Percentiles rank a stretch among this genome's conserved stretches.
Conservation (phyloP, 805 yeast genomes). For the Sugiyamaella floridensis region DNA sequence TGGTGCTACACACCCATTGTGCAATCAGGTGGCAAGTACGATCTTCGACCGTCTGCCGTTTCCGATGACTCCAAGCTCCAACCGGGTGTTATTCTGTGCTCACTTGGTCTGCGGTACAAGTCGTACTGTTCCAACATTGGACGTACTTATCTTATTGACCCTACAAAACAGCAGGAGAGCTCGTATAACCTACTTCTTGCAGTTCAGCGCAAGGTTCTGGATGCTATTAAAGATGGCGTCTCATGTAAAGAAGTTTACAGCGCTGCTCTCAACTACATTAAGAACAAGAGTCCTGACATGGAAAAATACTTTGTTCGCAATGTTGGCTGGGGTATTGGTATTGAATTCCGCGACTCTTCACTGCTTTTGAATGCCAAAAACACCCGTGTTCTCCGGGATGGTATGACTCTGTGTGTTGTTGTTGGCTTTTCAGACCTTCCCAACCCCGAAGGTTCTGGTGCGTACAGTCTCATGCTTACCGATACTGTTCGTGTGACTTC, state of each 20-base stretch:
- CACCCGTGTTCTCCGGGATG: slow-evolving; percentile 59
- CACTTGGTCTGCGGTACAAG: slow-evolving; percentile 80
- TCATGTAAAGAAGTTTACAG: slow-evolving; percentile 61
- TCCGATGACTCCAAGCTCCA: slow-evolving; percentile 60
- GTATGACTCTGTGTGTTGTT: slow-evolving; percentile 67
- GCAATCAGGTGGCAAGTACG: slow-evolving; percentile 82
- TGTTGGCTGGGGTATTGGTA: slow-evolving; percentile 82
- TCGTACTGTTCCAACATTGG: slow-evolving; percentile 84
- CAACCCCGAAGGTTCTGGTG: slow-evolving; percentile 39
- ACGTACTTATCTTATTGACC: slow-evolving; percentile 85
- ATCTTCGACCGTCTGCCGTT: slow-evolving; percentile 75
- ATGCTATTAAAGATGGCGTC: slow-evolving; percentile 58
- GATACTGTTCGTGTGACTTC: slow-evolving; percentile 73
- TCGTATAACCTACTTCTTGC: slow-evolving; percentile 71
- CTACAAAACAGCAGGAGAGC: slow-evolving; percentile 67
- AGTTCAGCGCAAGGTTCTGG: slow-evolving; percentile 61
- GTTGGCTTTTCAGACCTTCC: slow-evolving; percentile 67
- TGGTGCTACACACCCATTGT: slow-evolving; percentile 93
- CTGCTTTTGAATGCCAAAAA: slow-evolving; percentile 67
- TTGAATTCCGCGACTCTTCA: slow-evolving; percentile 78
- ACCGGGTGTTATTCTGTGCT: slow-evolving; percentile 72
- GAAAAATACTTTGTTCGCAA: slow-evolving; percentile 62
- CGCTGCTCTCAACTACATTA: slow-evolving; percentile 54
- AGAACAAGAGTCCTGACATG: slow-evolving; percentile 58
- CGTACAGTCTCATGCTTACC: slow-evolving; percentile 66